Base-by-base conservation (phyloP, 139 green algal genomes). In the Eudorina sp. region DNA sequence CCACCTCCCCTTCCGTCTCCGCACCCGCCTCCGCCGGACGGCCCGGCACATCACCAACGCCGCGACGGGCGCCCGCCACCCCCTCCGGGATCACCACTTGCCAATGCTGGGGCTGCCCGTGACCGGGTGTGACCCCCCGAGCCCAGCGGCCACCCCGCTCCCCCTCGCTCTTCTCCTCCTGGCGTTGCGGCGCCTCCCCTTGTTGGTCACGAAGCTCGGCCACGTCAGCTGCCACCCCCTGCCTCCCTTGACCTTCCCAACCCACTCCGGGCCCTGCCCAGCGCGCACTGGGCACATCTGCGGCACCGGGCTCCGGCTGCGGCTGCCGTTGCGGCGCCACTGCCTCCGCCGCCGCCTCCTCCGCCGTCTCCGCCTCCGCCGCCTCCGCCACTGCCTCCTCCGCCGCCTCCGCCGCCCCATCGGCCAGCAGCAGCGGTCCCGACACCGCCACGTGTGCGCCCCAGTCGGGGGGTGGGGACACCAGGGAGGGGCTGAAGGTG, bases 391-490 rank as follows among this genome's bases (percentile, higher is more conserved):
- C 23, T 8, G n/a, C 3, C 31, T 68, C 31, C 11, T 38, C 64
- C 4, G 48, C 13, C 36, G 9, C 68, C 36, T 6, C 31, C 29
- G 29, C 23, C 9, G n/a, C 3, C 31, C 53, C 31, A 9, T 38
- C 64, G 1, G 48, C 53, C 21, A 90, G 68, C 64, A 90, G 66
- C 77, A 90, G 77, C 13, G 86, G 86, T n/a, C 86, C 86, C 4
- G 86, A 87, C 4, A 97, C 92, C 41, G 94, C 90, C 27, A 93
- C 86, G 64, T 92, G 73, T 6, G 62, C n/a, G 2, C 86, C 85
- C 94, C 94, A 97, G 89, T 97, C 94, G 1, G 46, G 51, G 5
- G 93, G 94, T 21, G 94, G 93, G 31, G 92, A 89, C 68, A 95
- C 82, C 34, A 97, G 86, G 0, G 83, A 46, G 7, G 90, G 89